Base-by-base conservation (phyloP, 1,139 yeast genomes). In the Hyphopichia pseudoburtonii region DNA sequence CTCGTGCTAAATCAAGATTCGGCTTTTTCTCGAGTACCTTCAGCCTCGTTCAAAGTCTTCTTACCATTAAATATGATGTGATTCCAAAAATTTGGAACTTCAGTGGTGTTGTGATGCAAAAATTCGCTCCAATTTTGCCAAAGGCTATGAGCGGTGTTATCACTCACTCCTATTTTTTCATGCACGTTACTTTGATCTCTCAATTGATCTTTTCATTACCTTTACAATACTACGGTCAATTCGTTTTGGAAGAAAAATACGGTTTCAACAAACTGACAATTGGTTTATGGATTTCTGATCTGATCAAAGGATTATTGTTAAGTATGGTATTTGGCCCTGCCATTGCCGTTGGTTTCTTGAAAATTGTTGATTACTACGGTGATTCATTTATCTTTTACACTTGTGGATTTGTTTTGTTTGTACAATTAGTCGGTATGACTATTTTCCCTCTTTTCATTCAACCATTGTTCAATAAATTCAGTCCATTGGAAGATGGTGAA, bases 401-500 rank as follows among this genome's bases (percentile, higher is more conserved):
- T 44, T 82, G 94, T 70, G 66, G 76, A 9, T 83, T 89, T 57
- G 64, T 87, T 39, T 74, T 90, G 37, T 72, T 67, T 27, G 78
- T 88, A 48, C 95, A 85, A 60, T 70, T 90, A 43, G 62, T 85
- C 41, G 75, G 83, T 39, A 82, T 86, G 73, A 80, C 86, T 15
- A 73, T 87, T 38, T 76, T 66, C 52, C 98, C 97, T 17, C 80
- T 86, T 21, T 72, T 87, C 50, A 89, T 92, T 50, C 89, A 86
- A 70, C 98, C 98, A 5, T 66, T 89, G 48, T 92, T 92, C 71
- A 89, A 92, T 72, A 89, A 86, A 56, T 80, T 88, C 47, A 82
- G 89, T 30, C 96, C 97, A 18, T 76, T 92, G 50, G 89, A 86
- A 53, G 92, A 87, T 32, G 97, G 97, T 24, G 89, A 88, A 56